phyloP scores from a whole-genome alignment of 768 basidiomycete species.

The Mycena filopes region DNA sequence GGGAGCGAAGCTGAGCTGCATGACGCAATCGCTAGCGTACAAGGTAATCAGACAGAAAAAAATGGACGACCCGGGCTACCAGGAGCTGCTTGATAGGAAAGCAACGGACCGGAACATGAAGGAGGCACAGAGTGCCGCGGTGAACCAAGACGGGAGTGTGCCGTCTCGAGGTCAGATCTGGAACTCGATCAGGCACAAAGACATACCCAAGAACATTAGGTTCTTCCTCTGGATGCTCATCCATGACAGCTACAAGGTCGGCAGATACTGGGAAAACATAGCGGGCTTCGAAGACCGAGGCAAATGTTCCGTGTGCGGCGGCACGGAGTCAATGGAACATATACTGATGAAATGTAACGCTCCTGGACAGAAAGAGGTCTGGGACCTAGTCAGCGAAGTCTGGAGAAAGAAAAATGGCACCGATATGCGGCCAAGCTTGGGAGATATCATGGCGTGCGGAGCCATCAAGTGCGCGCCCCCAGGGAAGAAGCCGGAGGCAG shows the following conservation, averaged over 20 bases:
- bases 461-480: too few species aligned
- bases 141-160: too few species aligned
- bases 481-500: too few species aligned
- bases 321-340: not conserved
- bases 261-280: not conserved
- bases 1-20: constrained; percentile 26
- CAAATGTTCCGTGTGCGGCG: not conserved
- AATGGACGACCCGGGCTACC: too few species aligned
- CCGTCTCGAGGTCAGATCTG: too few species aligned
- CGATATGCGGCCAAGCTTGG: too few species aligned
- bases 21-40: constrained; percentile 33
- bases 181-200: not conserved
- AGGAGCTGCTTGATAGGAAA: not conserved
- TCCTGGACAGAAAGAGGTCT: too few species aligned
- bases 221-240: not conserved
- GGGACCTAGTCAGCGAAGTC: too few species aligned
- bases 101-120: not conserved
- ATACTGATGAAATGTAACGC: too few species aligned
- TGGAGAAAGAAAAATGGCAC: too few species aligned
- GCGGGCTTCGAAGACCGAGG: not conserved
- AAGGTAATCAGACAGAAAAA: constrained; percentile 7
- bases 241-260: not conserved
- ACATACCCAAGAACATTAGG: not conserved
- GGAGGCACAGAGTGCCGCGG: not conserved
- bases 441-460: too few species aligned